phyloP scores from a whole-genome alignment of 2,329 filamentous ascomycete species.

The Elsinoe fawcettii region DNA sequence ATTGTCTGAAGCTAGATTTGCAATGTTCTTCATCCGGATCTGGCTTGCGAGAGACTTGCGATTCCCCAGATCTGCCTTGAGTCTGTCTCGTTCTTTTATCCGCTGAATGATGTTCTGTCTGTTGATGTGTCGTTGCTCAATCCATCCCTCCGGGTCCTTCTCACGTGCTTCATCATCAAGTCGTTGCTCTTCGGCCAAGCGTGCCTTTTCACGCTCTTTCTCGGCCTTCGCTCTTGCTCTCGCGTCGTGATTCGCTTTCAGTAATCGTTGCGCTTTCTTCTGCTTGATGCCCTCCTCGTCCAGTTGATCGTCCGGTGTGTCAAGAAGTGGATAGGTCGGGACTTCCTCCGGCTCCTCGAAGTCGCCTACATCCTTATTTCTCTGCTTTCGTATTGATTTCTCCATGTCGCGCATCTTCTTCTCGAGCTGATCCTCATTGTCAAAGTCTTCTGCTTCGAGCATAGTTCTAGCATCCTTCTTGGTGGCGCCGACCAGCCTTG shows the following conservation, averaged over 20 bases:
- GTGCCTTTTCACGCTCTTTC: constrained; percentile 85
- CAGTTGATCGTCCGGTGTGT: constrained; percentile 82
- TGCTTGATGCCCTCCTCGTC: constrained; percentile 87
- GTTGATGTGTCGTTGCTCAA: constrained; percentile 69
- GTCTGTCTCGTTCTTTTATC: constrained; percentile 86
- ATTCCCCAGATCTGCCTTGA: constrained; percentile 92
- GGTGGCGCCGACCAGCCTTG: constrained; percentile 56
- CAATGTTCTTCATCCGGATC: constrained; percentile 96
- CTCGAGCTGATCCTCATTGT: constrained; percentile 81
- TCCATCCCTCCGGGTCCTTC: constrained; percentile 78
- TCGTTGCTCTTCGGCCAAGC: constrained; percentile 73
- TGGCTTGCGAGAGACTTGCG: constrained; percentile 93
- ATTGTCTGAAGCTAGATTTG: constrained; percentile 85
- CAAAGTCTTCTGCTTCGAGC: constrained; percentile 83
- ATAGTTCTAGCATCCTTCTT: constrained; percentile 88
- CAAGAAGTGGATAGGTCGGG: constrained; percentile 80
- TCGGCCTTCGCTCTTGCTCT: constrained; percentile 89
- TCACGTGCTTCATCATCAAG: constrained; percentile 76
- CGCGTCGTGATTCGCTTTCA: constrained; percentile 93
- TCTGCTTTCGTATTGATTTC: constrained; percentile 76
- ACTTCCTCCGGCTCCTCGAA: constrained; percentile 67
- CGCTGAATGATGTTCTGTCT: constrained; percentile 64
- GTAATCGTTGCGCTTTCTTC: constrained; percentile 82
- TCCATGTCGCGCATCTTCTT: constrained; percentile 82
- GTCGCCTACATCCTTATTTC: constrained; percentile 87